A percentile compares a stretch with the other conserved stretches of the same genome.
These are phyloP conservation scores for Yamadazyma pseudoaaseri DNA, from an alignment of 1,139 yeast genomes.

Conservation along the genomic window DNA sequence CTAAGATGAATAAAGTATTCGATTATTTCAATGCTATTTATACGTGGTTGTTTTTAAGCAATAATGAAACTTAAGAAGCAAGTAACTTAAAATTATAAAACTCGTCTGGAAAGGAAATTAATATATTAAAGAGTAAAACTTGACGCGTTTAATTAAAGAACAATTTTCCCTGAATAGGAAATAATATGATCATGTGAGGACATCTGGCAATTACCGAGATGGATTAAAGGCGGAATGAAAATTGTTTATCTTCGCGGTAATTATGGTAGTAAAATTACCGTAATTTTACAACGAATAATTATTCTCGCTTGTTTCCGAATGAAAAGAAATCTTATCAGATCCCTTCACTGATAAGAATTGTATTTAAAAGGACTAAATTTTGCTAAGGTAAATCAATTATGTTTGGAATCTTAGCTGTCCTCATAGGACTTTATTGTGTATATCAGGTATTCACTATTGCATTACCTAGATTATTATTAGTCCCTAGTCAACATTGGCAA, in stretches of 20 bases:
- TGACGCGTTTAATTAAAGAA: slow-evolving; percentile 12
- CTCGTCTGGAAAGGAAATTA: slow-evolving; percentile 2
- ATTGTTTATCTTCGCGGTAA: neutral
- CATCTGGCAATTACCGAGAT: no score
- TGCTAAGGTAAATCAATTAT: neutral
- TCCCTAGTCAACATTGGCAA: slow-evolving; percentile 47
- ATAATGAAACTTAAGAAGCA: no score
- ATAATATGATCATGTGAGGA: slow-evolving; percentile 3
- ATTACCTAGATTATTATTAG: slow-evolving; percentile 37
- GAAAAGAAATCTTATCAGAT: no score
- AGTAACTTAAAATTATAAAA: no score
- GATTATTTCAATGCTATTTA: no score
- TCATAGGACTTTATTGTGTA: slow-evolving; percentile 8
- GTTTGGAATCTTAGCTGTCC: slow-evolving; percentile 3
- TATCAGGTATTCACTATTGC: slow-evolving; percentile 21
- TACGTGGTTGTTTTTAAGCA: no score
- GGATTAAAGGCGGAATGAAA: no score
- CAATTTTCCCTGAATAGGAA: slow-evolving; percentile 6
- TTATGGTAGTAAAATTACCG: neutral
- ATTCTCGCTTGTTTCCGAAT: no score
- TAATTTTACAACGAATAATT: neutral
- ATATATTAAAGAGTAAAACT: slow-evolving; percentile 3
- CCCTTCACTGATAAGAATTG: slow-evolving; percentile 1
- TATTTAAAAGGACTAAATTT: neutral
- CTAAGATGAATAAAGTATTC: no score